phyloP scores from a whole-genome alignment of 768 basidiomycete species.

The Pleurotus salmoneostramineus region DNA sequence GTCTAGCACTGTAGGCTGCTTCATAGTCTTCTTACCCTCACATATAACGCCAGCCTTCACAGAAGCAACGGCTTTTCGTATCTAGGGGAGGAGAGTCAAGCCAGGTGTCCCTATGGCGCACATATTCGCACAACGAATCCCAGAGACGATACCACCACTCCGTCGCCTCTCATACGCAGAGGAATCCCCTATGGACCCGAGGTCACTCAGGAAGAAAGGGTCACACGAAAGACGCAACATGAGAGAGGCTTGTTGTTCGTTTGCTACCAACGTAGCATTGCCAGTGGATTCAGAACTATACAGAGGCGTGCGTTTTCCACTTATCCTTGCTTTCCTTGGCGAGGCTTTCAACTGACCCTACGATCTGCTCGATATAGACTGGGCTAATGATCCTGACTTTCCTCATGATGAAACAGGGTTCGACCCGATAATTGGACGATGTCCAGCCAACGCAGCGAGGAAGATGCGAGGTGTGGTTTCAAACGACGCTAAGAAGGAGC shows the following conservation, averaged over 20 bases:
- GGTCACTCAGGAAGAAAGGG: constrained; percentile 33
- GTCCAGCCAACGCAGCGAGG: background rate
- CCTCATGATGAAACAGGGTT: constrained; percentile 33
- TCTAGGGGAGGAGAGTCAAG: constrained; percentile 14
- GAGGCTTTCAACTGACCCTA: background rate
- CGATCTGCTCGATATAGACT: constrained; percentile 18
- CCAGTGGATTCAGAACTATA: constrained; percentile 35
- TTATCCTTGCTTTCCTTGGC: background rate
- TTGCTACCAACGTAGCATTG: constrained; percentile 37
- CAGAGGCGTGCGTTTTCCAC: constrained; percentile 27
- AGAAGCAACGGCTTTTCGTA: background rate
- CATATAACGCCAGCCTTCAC: background rate
- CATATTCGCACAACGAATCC: constrained; percentile 45
- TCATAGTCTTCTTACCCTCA: background rate
- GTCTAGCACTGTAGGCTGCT: background rate
- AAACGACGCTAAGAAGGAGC: background rate
- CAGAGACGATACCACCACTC: constrained; percentile 26
- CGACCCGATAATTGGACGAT: constrained; percentile 44
- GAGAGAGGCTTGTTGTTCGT: constrained; percentile 45
- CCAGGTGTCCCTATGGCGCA: constrained; percentile 42
- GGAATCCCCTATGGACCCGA: constrained; percentile 48
- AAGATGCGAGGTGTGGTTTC: background rate
- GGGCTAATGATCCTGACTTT: constrained; percentile 34
- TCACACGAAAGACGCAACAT: constrained; percentile 29
- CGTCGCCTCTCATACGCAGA: background rate